phyloP scores from a whole-genome alignment of 192 early-diverging fungal species.

The Coemansia sp. region DNA sequence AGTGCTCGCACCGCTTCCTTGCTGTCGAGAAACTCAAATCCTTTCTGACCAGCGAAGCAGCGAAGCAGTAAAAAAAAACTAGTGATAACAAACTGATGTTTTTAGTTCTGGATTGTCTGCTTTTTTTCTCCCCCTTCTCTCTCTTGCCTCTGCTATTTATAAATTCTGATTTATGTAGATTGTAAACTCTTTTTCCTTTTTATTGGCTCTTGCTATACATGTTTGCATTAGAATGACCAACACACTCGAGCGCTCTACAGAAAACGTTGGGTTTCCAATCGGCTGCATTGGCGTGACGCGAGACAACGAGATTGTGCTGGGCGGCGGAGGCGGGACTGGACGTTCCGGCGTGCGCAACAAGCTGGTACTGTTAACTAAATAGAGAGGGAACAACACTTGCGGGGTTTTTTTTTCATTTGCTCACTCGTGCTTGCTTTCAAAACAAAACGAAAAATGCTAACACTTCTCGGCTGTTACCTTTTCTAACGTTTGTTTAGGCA shows the following conservation, averaged over 20 bases:
- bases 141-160: neutral
- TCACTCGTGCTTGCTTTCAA: no score
- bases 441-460: neutral
- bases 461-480: no score
- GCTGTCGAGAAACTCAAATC: constrained; percentile 73
- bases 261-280: constrained; percentile 63
- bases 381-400: no score
- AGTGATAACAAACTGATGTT: neutral
- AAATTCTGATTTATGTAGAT: constrained; percentile 1
- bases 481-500: constrained; percentile 23
- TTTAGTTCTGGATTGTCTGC: neutral
- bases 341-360: constrained; percentile 87
- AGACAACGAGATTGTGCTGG: constrained; percentile 65
- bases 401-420: constrained; percentile 10
- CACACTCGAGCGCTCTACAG: constrained; percentile 22
- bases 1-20: constrained; percentile 84
- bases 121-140: neutral
- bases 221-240: constrained; percentile 13
- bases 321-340: constrained; percentile 86
- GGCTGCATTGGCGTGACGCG: constrained; percentile 63
- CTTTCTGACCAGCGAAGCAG: constrained; percentile 26
- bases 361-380: constrained; percentile 59
- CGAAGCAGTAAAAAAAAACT: neutral
- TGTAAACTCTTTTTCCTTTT: neutral
- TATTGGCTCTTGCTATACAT: neutral